Evolutionary conservation across 352 stramenopile genomes (phyloP), one percentile per base, ranked within the genome.

Genomic region (Pythium monospermum): DNA sequence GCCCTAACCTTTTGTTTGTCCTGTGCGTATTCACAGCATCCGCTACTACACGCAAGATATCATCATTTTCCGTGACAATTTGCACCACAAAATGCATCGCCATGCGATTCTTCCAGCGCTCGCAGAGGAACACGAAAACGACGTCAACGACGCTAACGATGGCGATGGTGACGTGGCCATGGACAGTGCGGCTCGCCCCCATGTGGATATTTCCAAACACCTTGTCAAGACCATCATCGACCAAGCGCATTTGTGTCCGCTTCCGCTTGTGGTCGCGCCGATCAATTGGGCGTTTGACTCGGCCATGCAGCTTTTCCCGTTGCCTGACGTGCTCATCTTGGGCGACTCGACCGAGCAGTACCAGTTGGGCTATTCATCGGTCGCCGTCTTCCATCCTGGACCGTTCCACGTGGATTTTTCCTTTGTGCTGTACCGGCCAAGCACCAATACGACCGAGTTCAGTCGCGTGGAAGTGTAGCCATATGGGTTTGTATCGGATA

Each of bases 261-360:
- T 97, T 30, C 85, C 87, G 28, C 59, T 96, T 13, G 79, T 90
- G 50, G 71, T 76, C 22, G 80, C 76, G 52, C 92, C 94, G n/a
- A 95, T 98, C 53, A 96, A 96, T 60, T 98, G 91, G 91, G 84
- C 92, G 21, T 97, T 93, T 54, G 91, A 98, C 66, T 80, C 91
- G 33, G 77, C 87, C 5, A 59, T 98, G 35, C 80, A 93, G 46
- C 72, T 98, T 15, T 98, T 97, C 64, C 94, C 94, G 1, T 66
- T 92, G 42, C 94, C 94, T 0, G 85, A 97, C 63, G 85, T 96
- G 53, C 58, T 94, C 26, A 89, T 94, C 19, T 61, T 94, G 5
- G 81, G 79, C 6, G 83, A 94, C 49, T 83, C 79, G 27, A 90
- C 73, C 1, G 82, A 92, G 57, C 77, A 91, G 42, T 94, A 78